A percentile compares a stretch with the other conserved stretches of the same genome.
phyloP scores from a whole-genome alignment of 2,329 filamentous ascomycete species.

The Coniochaeta prunicola region DNA sequence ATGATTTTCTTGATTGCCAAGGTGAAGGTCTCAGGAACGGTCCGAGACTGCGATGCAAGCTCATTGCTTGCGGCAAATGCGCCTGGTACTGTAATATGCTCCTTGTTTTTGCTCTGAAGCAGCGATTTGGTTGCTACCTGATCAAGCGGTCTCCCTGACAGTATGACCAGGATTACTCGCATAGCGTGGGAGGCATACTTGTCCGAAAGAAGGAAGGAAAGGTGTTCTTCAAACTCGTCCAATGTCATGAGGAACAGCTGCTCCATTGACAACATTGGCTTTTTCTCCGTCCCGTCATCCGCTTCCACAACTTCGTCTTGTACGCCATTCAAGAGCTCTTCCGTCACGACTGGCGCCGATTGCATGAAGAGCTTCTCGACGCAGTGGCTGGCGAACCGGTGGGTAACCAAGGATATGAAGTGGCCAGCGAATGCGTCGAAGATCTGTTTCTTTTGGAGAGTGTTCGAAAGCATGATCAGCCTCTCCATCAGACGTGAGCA shows the following conservation, averaged over 20 bases:
- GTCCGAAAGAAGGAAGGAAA: slow-evolving; percentile 80
- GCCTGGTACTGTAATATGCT: slow-evolving; percentile 62
- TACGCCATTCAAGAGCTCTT: slow-evolving; percentile 52
- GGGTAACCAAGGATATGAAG: slow-evolving; percentile 83
- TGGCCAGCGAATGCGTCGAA: slow-evolving; percentile 82
- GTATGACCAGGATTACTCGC: slow-evolving; percentile 74
- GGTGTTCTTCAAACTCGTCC: slow-evolving; percentile 79
- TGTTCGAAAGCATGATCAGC: slow-evolving; percentile 73
- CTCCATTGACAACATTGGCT: slow-evolving; percentile 64
- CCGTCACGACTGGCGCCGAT: slow-evolving; percentile 69
- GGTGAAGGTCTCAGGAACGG: slow-evolving; percentile 73
- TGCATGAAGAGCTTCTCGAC: slow-evolving; percentile 88
- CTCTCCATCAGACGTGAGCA: slow-evolving; percentile 91
- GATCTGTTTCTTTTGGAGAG: slow-evolving; percentile 74
- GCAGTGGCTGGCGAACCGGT: slow-evolving; percentile 95
- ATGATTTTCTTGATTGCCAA: slow-evolving; percentile 77
- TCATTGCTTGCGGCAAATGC: slow-evolving; percentile 43
- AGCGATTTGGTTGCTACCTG: slow-evolving; percentile 61
- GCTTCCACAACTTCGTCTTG: slow-evolving; percentile 26
- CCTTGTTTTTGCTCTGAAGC: slow-evolving; percentile 90
- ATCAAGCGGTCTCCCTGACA: slow-evolving; percentile 76
- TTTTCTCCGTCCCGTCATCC: slow-evolving; percentile 28
- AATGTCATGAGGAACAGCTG: slow-evolving; percentile 75
- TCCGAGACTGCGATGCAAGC: slow-evolving; percentile 34
- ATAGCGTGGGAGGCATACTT: slow-evolving; percentile 85